phyloP scores from a whole-genome alignment of 2,329 filamentous ascomycete species.

The Rutstroemia sp. region DNA sequence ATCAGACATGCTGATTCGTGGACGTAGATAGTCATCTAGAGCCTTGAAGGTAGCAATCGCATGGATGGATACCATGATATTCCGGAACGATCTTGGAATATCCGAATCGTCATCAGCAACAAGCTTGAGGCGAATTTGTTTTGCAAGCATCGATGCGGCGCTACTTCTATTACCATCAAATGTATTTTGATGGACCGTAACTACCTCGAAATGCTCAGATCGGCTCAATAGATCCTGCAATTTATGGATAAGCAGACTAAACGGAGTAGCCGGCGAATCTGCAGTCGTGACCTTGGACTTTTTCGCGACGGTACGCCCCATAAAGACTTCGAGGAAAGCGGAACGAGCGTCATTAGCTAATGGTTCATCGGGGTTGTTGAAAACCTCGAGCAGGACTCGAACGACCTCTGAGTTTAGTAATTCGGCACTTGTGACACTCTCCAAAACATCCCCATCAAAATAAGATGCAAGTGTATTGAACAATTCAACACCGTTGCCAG shows the following conservation, averaged over 20 bases:
- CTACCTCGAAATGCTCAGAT: constrained; percentile 95
- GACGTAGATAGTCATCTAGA: constrained; percentile 88
- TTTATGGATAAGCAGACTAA: constrained; percentile 87
- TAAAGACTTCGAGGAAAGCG: constrained; percentile 86
- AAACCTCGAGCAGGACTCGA: constrained; percentile 71
- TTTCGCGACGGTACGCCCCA: constrained; percentile 64
- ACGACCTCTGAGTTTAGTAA: constrained; percentile 87
- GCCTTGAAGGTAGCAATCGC: constrained; percentile 98
- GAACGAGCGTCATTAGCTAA: constrained; percentile 63
- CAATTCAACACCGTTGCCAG: constrained; percentile 52
- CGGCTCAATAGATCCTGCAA: constrained; percentile 92
- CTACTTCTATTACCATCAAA: constrained; percentile 86
- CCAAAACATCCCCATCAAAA: constrained; percentile 81
- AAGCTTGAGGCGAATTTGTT: constrained; percentile 84
- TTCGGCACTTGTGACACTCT: constrained; percentile 94
- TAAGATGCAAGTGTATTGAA: constrained; percentile 73
- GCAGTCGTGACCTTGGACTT: constrained; percentile 52
- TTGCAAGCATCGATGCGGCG: constrained; percentile 90
- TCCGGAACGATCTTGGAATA: constrained; percentile 79
- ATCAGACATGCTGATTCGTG: constrained; percentile 76
- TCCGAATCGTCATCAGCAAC: constrained; percentile 86
- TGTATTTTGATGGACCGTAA: constrained; percentile 89
- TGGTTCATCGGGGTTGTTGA: constrained; percentile 61
- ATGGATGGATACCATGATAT: constrained; percentile 97
- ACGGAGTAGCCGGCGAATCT: constrained; percentile 70